phyloP scores from a whole-genome alignment of 2,329 filamentous ascomycete genomes.

The Fusarium xyrophilum region DNA sequence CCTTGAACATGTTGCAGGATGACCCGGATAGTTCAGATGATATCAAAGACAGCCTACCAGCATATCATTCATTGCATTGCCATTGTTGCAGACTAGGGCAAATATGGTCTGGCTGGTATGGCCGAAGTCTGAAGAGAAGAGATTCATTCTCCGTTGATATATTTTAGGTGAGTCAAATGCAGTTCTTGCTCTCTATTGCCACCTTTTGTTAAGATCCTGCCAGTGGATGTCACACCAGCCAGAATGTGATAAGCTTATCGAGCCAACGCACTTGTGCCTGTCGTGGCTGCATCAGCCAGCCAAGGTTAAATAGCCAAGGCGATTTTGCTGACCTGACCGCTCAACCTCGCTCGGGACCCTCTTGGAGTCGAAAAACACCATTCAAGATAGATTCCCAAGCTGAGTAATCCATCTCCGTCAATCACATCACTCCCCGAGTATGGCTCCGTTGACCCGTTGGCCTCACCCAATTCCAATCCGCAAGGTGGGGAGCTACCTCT shows the following conservation, averaged over 20 bases:
- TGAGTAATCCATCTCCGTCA: slow-evolving; percentile 14
- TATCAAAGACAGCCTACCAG: too few species aligned
- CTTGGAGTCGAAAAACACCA: background rate
- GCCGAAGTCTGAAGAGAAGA: background rate
- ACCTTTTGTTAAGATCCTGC: background rate
- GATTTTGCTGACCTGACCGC: background rate
- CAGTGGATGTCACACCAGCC: background rate
- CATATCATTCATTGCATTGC: background rate
- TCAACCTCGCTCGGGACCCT: background rate
- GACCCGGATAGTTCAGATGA: background rate
- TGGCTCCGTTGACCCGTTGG: slow-evolving; percentile 20
- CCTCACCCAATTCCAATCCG: background rate
- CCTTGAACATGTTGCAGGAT: fast-evolving
- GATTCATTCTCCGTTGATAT: fast-evolving
- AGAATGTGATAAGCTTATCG: background rate
- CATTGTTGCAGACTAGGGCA: background rate
- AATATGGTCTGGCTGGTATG: background rate
- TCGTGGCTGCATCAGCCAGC: background rate
- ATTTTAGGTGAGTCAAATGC: too few species aligned
- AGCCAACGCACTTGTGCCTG: background rate
- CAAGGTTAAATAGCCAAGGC: background rate
- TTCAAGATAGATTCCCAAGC: background rate
- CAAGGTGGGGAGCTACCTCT: slow-evolving; percentile 15
- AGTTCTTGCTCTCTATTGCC: too few species aligned
- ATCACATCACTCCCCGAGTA: background rate